Conservation (phyloP, 371 early-diverging fungal genomes). For the Saksenaea vasiformis region DNA sequence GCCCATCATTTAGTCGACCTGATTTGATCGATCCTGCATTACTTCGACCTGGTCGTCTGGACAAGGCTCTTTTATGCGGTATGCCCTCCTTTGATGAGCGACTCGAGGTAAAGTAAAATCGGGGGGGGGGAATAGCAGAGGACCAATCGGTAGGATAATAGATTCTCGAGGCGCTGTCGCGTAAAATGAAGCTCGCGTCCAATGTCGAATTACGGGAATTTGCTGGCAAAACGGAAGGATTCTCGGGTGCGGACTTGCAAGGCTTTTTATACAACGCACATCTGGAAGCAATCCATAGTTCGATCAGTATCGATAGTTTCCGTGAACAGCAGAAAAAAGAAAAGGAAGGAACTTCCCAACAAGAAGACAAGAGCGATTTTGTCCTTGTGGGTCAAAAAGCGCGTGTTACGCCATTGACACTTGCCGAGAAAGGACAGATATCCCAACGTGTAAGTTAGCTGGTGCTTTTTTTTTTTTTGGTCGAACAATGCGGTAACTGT, state of each 20-base stretch:
- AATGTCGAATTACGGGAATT: conserved; percentile 59
- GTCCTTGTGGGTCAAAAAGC: conserved; percentile 28
- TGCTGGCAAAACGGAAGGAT: conserved; percentile 74
- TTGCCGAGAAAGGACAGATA: conserved; percentile 65
- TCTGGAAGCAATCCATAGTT: conserved; percentile 84
- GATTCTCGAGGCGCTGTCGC: conserved; percentile 67
- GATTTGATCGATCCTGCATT: conserved; percentile 99
- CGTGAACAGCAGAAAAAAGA: conserved; percentile 42
- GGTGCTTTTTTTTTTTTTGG: background rate
- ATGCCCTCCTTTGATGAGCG: conserved; percentile 82
- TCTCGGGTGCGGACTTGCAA: conserved; percentile 94
- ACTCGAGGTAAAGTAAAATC: conserved; percentile 39
- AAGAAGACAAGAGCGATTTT: conserved; percentile 37
- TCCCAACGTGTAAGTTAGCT: conserved; percentile 52
- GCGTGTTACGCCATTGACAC: conserved; percentile 45
- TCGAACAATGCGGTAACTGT: too few relatives aligned
- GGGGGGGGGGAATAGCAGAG: background rate
- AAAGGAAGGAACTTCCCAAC: conserved; percentile 22
- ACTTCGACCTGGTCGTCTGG: conserved; percentile 97
- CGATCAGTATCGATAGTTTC: conserved; percentile 54
- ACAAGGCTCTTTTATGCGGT: conserved; percentile 88
- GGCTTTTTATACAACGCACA: conserved; percentile 91
- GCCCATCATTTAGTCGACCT: conserved; percentile 95
- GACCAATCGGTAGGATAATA: conserved; percentile 13
- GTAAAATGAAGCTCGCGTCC: conserved; percentile 64